Percentiles rank a stretch among this genome's conserved stretches.
phyloP scores from a whole-genome alignment of 2,329 filamentous ascomycete species.

The Alternaria alternata region DNA sequence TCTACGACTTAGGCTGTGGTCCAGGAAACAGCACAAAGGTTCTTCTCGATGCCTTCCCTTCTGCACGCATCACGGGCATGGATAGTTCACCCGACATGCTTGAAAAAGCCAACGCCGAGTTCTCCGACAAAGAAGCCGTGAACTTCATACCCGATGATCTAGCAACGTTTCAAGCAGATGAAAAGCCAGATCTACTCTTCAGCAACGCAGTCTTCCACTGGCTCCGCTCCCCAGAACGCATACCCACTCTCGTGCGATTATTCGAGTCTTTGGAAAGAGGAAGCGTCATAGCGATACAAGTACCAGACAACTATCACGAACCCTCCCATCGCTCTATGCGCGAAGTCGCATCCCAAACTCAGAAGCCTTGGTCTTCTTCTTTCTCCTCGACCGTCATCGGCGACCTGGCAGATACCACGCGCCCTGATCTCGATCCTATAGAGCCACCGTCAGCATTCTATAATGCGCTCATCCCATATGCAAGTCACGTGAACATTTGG shows the following conservation, averaged over 20 bases:
- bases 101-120: slow-evolving; percentile 52
- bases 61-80: slow-evolving; percentile 59
- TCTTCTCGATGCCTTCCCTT: slow-evolving; percentile 58
- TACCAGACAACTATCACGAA: slow-evolving; percentile 61
- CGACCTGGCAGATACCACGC: slow-evolving; percentile 3
- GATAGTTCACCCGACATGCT: slow-evolving; percentile 67
- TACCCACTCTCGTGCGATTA: slow-evolving; percentile 57
- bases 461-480: slow-evolving; percentile 55
- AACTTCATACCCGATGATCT: slow-evolving; percentile 61
- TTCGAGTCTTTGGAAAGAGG: slow-evolving; percentile 54
- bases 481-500: slow-evolving; percentile 60
- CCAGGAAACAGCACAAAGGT: slow-evolving; percentile 66
- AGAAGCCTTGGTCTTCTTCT: slow-evolving; percentile 51
- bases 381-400: slow-evolving; percentile 35
- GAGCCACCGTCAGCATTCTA: slow-evolving; percentile 60
- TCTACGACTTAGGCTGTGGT: slow-evolving; percentile 68
- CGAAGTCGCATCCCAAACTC: slow-evolving; percentile 43
- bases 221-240: slow-evolving; percentile 56
- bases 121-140: slow-evolving; percentile 41
- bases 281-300: slow-evolving; percentile 63
- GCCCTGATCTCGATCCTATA: slow-evolving; percentile 58
- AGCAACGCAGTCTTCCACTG: slow-evolving; percentile 69
- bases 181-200: slow-evolving; percentile 54
- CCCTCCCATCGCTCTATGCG: slow-evolving; percentile 62
- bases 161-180: slow-evolving; percentile 48